Base-by-base conservation (phyloP, 2,329 filamentous ascomycete genomes). In the Exophiala viscosa region DNA sequence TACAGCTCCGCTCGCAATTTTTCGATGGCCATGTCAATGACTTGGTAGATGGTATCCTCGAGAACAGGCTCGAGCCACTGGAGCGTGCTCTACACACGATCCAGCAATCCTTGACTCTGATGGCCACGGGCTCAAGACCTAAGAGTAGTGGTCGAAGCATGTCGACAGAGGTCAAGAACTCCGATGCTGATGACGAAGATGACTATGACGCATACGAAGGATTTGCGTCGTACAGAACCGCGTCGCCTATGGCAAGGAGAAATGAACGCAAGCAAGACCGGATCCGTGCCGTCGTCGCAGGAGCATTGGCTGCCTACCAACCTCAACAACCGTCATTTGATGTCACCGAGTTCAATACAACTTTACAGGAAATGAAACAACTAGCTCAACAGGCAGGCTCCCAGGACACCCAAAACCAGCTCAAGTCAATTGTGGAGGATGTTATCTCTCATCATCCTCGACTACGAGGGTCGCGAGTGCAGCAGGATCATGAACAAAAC, bases 181-280 rank as follows among this genome's bases (percentile, higher is more conserved):
- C 92, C 66, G 93, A 97, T 71, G 92, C 93, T 9, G 92, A 97
- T 67, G 91, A 96, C 57, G 90, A 96, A 66, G 91, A 95, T 60
- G 90, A 96, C 17, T 88, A 80, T 35, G 72, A 76, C 38, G 74
- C 59, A 3, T 59, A 51, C 41, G 60, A 73, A 34, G 64, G 85
- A 51, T 69, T 66, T 62, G 60, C 73, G 54, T 72, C 77, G 57
- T 78, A 83, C 66, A 84, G 88, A 46, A 87, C 87, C 5, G 78
- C 85, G 61, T 96, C 91, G 61, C 89, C 90, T 14, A 81, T 82
- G 52, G 65, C 66, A 31, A 67, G 66, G 56, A 81, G 85, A 56
- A 90, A 95, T 65, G 85, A 85, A 63, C 89, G 83, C 62, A 50
- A 49, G 48, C 52, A 60, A 39, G 57, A 51, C 39, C 41, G 47